Evolutionary conservation across 2,329 filamentous ascomycete genomes (phyloP).

Genomic region (Stemphylium lycopersici): DNA sequence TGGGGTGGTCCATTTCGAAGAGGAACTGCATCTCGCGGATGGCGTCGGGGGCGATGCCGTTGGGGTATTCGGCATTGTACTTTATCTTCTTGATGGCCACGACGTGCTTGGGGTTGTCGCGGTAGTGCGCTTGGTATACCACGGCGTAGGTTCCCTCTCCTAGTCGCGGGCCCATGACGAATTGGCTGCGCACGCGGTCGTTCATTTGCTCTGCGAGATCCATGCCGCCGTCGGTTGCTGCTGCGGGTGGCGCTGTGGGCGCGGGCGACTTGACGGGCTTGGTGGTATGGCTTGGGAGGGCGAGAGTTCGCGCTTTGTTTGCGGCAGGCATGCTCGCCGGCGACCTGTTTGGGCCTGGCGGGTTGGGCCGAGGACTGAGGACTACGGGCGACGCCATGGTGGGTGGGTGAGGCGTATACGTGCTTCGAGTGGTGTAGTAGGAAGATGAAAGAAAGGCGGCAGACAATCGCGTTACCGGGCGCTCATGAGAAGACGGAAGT

Average conservation of each 20-base stretch:
- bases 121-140: slow-evolving; percentile 86
- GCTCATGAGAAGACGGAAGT: background rate
- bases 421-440: background rate
- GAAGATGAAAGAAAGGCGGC: background rate
- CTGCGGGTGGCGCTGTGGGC: slow-evolving; percentile 16
- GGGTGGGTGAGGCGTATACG: background rate
- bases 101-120: slow-evolving; percentile 70
- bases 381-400: slow-evolving; percentile 37
- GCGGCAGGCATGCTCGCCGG: slow-evolving; percentile 15
- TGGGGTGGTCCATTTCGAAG: slow-evolving; percentile 91
- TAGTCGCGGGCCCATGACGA: slow-evolving; percentile 89
- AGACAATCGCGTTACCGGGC: background rate
- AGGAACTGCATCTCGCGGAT: slow-evolving; percentile 95
- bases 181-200: slow-evolving; percentile 72
- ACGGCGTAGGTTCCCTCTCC: slow-evolving; percentile 97
- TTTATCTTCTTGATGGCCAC: slow-evolving; percentile 97
- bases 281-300: slow-evolving; percentile 36
- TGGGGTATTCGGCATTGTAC: slow-evolving; percentile 80
- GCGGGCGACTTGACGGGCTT: slow-evolving; percentile 21
- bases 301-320: slow-evolving; percentile 42
- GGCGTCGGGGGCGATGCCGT: slow-evolving; percentile 92
- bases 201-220: slow-evolving; percentile 58
- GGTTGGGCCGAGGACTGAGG: slow-evolving; percentile 37
- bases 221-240: slow-evolving; percentile 27
- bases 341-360: slow-evolving; percentile 21